Conservation (phyloP, 495 filamentous ascomycete species). For the Venustampulla echinocandica region DNA sequence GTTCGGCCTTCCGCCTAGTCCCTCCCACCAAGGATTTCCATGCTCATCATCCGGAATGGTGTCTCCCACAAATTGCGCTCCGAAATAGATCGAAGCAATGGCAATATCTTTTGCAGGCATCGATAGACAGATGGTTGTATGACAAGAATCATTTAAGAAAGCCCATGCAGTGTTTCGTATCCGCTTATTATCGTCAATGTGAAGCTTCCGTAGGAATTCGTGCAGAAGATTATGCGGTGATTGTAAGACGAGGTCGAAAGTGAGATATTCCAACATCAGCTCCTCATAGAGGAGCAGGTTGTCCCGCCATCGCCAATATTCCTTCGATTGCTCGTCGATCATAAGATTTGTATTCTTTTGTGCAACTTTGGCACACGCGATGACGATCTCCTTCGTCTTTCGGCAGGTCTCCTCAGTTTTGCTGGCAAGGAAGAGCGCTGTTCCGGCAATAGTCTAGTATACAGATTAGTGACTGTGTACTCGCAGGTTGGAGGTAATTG, state of each 20-base stretch:
- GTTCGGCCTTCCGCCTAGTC: conserved; percentile 51
- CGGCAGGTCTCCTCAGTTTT: conserved; percentile 95
- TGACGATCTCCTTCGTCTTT: conserved; percentile 85
- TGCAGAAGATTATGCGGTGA: conserved; percentile 75
- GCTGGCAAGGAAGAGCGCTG: conserved; percentile 83
- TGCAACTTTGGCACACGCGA: conserved; percentile 86
- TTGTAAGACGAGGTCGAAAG: conserved; percentile 87
- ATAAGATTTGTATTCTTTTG: conserved; percentile 82
- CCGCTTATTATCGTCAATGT: conserved; percentile 59
- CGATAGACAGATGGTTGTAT: conserved; percentile 78
- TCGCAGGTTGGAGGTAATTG: conserved; percentile 1
- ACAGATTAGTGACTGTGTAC: conserved; percentile 6
- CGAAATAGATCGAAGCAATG: conserved; percentile 78
- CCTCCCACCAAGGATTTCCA: conserved; percentile 84
- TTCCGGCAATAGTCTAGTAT: conserved; percentile 69
- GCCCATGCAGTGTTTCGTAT: conserved; percentile 82
- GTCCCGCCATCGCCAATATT: conserved; percentile 95
- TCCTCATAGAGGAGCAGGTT: conserved; percentile 88
- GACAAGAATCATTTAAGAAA: conserved; percentile 80
- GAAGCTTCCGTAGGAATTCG: conserved; percentile 62
- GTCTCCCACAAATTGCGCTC: conserved; percentile 57
- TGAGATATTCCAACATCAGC: conserved; percentile 78
- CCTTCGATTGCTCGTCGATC: conserved; percentile 91
- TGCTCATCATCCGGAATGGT: conserved; percentile 62
- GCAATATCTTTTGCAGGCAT: conserved; percentile 72